Conservation (phyloP, 2,329 filamentous ascomycete species). For the Trichoderma koningiopsis region DNA sequence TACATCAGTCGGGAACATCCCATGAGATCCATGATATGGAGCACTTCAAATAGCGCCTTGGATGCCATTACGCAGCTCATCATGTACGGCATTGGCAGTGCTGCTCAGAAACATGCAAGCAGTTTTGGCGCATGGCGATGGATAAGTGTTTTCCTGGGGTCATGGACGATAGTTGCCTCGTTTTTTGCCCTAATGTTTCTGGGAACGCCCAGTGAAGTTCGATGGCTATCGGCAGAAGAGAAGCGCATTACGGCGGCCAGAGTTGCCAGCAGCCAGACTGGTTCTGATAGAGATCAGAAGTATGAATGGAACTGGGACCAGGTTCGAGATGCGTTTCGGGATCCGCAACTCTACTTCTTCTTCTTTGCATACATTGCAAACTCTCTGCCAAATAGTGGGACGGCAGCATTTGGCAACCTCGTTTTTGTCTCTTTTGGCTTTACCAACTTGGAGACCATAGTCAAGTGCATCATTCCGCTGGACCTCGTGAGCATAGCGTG, state of each 20-base stretch:
- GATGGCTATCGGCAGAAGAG: not conserved
- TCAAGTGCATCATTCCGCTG: not conserved
- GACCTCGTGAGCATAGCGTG: not conserved
- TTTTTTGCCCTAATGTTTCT: not conserved
- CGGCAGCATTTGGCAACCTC: not conserved
- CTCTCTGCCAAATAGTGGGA: not conserved
- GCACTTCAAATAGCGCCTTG: not conserved
- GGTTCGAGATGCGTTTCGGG: not conserved
- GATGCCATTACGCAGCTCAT: not conserved
- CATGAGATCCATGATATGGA: not conserved
- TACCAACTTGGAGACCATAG: not conserved
- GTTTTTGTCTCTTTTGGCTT: not conserved
- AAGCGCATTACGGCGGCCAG: not conserved
- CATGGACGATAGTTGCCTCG: not conserved
- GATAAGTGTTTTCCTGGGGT: not conserved
- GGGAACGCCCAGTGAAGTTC: not conserved
- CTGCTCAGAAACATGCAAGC: not conserved
- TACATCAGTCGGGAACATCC: not conserved
- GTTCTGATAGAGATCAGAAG: not conserved
- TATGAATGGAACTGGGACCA: not conserved
- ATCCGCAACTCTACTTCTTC: not conserved
- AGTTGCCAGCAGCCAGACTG: not conserved
- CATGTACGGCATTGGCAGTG: not conserved
- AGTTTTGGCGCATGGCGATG: not conserved
- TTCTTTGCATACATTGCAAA: not conserved